Evolutionary conservation across 1,284 basidiomycete species (phyloP), one percentile per base, ranked within the genome.

Genomic region (Apiotrichum sp.): DNA sequence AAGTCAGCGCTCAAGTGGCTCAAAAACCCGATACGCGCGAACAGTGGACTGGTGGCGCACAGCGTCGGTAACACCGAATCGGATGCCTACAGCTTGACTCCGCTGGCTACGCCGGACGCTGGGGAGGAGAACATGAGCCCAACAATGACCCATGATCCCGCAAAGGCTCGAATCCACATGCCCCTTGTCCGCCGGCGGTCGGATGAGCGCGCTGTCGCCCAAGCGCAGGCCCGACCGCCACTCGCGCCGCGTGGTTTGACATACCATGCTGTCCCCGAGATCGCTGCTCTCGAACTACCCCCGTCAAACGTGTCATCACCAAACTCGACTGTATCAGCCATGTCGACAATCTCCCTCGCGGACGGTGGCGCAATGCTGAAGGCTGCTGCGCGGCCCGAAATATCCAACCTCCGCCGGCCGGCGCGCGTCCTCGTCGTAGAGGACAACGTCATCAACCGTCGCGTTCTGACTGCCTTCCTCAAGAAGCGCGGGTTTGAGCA

Each of bases 401-500:
- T 39, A 75, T 79, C 72, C 2, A 32, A 46, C 10, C 47, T 38
- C 9, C 48, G 52, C 2, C 62, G 62, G 13, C 73, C 73, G 7
- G 79, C 85, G 53, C 81, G 84, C 47, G 83, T 91, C 8, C 76
- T 92, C 52, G 84, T 92, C 2, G 87, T 91, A 2, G 90, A 91
- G 74, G 88, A 93, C 67, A 91, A 92, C 67, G 82, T 75, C 55
- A 86, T 75, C 63, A 76, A 72, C 63, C 61, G 76, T 40, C 66
- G 67, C 57, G 66, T 74, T 7, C 66, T 93, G 82, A 81, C 83
- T 33, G 88, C 88, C 59, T 96, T 90, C 86, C 78, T 95, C 40
- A 81, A 74, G 55, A 83, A 83, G 42, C 53, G 51, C 43, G 86
- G 86, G 16, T 89, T 86, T 67, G 84, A 88, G 48, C 88, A 81